These are phyloP conservation scores for Solioccasus polychromus DNA, from an alignment of 768 basidiomycete species.

Conservation along the genomic window DNA sequence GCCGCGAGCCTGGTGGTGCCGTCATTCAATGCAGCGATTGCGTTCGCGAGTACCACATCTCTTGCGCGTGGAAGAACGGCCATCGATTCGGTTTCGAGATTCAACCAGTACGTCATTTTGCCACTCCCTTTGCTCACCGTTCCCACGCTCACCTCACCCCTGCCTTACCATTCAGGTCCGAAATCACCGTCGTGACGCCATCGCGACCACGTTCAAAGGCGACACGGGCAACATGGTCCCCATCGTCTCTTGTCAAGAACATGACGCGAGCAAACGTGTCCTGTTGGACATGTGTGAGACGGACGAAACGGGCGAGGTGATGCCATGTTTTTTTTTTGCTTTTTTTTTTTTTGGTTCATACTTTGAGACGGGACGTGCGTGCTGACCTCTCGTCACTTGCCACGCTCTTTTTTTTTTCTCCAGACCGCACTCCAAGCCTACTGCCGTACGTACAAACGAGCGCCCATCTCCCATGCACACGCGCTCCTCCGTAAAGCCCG, in stretches of 20 bases:
- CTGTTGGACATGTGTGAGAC: slow-evolving; percentile 84
- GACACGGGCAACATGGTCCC: slow-evolving; percentile 78
- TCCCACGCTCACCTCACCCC: background rate
- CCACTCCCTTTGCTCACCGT: background rate
- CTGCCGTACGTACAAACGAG: slow-evolving; percentile 81
- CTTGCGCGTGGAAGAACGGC: slow-evolving; percentile 86
- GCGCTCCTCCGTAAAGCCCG: slow-evolving; percentile 86
- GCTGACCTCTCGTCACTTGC: no score
- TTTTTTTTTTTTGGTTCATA: no score
- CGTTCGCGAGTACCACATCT: slow-evolving; percentile 73
- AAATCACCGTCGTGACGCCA: slow-evolving; percentile 66
- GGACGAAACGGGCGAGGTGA: slow-evolving; percentile 77
- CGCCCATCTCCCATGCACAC: slow-evolving; percentile 68
- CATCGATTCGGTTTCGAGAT: slow-evolving; percentile 93
- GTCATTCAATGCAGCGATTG: slow-evolving; percentile 86
- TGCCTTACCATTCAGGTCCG: slow-evolving; percentile 54
- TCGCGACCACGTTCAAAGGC: slow-evolving; percentile 71
- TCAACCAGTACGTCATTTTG: slow-evolving; percentile 54
- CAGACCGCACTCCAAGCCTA: slow-evolving; percentile 92
- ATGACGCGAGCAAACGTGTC: slow-evolving; percentile 59
- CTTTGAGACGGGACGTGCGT: no score
- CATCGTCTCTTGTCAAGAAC: slow-evolving; percentile 75
- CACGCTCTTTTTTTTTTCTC: background rate
- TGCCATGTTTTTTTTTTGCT: slow-evolving; percentile 13
- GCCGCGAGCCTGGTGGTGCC: slow-evolving; percentile 69